Conservation (phyloP, 495 filamentous ascomycete species). For the Talaromyces adpressus region DNA sequence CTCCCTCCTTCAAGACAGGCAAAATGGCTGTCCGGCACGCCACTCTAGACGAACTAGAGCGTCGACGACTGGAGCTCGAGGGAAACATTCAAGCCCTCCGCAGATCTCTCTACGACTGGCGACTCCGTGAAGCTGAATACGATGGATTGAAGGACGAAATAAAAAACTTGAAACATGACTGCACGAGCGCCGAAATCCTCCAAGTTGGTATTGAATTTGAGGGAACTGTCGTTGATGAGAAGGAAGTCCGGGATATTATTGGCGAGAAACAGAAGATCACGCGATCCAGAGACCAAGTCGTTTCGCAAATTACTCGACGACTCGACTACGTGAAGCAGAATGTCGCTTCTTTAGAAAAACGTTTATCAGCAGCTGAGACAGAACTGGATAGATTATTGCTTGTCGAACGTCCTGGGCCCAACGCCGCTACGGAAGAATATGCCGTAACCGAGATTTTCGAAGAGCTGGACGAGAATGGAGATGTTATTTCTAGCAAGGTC, state of each 20-base stretch:
- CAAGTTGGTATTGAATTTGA: constrained; percentile 40
- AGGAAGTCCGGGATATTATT: constrained; percentile 39
- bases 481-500: constrained; percentile 61
- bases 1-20: not conserved
- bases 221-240: constrained; percentile 48
- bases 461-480: constrained; percentile 86
- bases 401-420: constrained; percentile 24
- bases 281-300: constrained; percentile 50
- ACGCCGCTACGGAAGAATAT: constrained; percentile 49
- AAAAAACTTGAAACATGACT: constrained; percentile 39
- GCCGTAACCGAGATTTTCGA: constrained; percentile 65
- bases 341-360: constrained; percentile 55
- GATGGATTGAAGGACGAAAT: constrained; percentile 80
- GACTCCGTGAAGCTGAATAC: constrained; percentile 85
- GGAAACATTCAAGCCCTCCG: constrained; percentile 66
- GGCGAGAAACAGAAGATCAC: constrained; percentile 24
- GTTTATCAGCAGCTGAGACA: constrained; percentile 55
- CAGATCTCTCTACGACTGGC: constrained; percentile 77
- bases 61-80: constrained; percentile 68
- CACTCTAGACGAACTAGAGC: constrained; percentile 51
- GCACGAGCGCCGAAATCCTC: constrained; percentile 44
- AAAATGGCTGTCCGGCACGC: constrained; percentile 28
- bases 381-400: constrained; percentile 49
- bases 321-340: constrained; percentile 88
- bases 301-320: constrained; percentile 64